Evolutionary conservation across 2,329 filamentous ascomycete species (phyloP).

Genomic region (Fusarium dimerum): DNA sequence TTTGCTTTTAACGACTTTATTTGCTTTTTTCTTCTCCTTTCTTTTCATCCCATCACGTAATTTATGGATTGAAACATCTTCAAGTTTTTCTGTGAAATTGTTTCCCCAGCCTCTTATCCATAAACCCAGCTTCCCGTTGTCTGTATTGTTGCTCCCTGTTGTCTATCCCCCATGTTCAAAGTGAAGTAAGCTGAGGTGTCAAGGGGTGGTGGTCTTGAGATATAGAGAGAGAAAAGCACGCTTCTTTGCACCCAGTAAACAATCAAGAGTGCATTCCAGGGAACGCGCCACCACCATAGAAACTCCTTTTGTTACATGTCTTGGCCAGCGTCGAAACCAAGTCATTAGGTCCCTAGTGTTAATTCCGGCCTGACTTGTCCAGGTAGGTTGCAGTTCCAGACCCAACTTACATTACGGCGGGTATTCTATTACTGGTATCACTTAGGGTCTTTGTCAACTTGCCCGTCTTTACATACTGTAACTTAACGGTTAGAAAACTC

Average conservation of each 20-base stretch:
- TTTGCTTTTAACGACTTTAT: neutral
- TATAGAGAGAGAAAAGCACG: neutral
- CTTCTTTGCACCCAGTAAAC: too few relatives aligned
- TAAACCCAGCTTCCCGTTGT: neutral
- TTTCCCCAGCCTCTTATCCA: neutral
- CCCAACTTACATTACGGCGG: too few relatives aligned
- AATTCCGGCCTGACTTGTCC: too few relatives aligned
- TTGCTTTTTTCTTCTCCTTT: neutral
- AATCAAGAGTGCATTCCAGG: neutral
- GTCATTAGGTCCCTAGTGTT: too few relatives aligned
- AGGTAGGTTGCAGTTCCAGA: too few relatives aligned
- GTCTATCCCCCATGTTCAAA: neutral
- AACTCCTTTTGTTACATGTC: neutral
- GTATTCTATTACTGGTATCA: too few relatives aligned
- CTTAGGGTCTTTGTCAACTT: too few relatives aligned
- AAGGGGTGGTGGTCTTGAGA: neutral
- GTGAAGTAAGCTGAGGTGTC: too few relatives aligned
- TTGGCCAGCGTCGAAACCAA: too few relatives aligned
- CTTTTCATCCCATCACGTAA: neutral
- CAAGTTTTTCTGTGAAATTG: neutral
- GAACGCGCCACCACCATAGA: neutral
- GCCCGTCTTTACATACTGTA: too few relatives aligned
- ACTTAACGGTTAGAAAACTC: too few relatives aligned
- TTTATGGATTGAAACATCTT: neutral
- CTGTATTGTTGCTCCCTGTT: neutral